Conservation (phyloP, 139 green algal genomes). For the Coelastrella sp. region DNA sequence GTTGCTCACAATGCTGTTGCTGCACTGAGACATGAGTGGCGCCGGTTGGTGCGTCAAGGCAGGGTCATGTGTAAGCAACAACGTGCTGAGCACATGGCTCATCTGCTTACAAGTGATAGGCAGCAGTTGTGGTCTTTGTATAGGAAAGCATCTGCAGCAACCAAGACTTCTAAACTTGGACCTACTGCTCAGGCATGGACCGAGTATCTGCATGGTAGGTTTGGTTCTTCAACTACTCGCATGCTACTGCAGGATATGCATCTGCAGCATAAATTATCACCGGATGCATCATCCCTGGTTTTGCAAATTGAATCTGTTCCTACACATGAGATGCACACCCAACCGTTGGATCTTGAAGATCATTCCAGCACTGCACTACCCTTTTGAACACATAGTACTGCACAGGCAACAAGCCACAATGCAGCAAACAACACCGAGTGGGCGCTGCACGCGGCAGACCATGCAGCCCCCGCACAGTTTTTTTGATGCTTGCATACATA, state of each 20-base stretch:
- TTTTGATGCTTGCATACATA: no score
- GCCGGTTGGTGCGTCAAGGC: not conserved
- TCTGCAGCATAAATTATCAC: not conserved
- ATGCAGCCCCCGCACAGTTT: no score
- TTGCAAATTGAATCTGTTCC: no score
- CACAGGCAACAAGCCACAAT: no score
- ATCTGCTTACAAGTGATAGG: not conserved
- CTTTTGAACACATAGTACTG: no score
- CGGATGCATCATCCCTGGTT: not conserved
- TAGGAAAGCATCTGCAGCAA: not conserved
- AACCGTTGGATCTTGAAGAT: no score
- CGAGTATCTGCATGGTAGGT: not conserved
- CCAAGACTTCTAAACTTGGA: not conserved
- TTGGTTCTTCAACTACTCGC: not conserved
- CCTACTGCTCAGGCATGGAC: not conserved
- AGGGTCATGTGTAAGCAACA: not conserved
- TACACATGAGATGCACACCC: no score
- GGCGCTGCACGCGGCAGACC: no score
- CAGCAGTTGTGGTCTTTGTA: not conserved
- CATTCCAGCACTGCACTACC: no score
- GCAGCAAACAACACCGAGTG: no score
- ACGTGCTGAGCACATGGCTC: not conserved
- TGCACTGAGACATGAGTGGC: not conserved
- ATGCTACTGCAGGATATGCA: not conserved
- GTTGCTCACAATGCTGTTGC: not conserved